Conservation (phyloP, 116 monocot genomes). For the Iris pallida region DNA sequence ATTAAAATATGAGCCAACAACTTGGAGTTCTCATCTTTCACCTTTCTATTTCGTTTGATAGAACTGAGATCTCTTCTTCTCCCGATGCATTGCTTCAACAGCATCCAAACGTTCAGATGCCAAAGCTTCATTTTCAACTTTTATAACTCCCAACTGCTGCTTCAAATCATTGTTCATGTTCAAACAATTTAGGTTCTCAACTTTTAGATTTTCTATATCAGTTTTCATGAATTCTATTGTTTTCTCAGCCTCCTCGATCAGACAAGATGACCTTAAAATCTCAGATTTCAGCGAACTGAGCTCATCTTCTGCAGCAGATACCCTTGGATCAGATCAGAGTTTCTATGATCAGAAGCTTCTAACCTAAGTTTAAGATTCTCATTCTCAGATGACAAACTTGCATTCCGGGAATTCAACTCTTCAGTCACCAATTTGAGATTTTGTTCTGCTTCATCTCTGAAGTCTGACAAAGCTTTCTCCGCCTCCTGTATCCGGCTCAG, state of each 20-base stretch:
- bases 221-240: conserved; percentile 12
- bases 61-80: conserved; percentile 8
- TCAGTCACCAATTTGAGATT: conserved; percentile 18
- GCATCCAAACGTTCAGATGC: conserved; percentile 6
- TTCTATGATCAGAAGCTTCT: conserved; percentile 23
- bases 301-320: conserved; percentile 24
- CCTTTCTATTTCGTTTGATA: conserved; percentile 20
- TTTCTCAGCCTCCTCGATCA: conserved; percentile 21
- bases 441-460: conserved; percentile 10
- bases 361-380: conserved; percentile 22
- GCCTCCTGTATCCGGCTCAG: conserved; percentile 14
- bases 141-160: conserved; percentile 20
- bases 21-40: conserved; percentile 22
- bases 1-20: conserved; percentile 17
- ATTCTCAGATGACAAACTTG: conserved; percentile 19
- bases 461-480: conserved; percentile 23
- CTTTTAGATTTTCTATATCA: conserved; percentile 14
- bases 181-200: conserved; percentile 24
- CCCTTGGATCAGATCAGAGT: conserved; percentile 19
- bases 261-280: conserved; percentile 11
- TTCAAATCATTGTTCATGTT: conserved; percentile 26
- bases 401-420: conserved; percentile 17
- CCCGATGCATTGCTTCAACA: conserved; percentile 1
- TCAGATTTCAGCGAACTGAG: conserved; percentile 24
- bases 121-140: conserved; percentile 13